Evolutionary conservation across 208 protist genomes (phyloP), one percentile per base, ranked within the genome.

Genomic region (Perkinsela sp.): DNA sequence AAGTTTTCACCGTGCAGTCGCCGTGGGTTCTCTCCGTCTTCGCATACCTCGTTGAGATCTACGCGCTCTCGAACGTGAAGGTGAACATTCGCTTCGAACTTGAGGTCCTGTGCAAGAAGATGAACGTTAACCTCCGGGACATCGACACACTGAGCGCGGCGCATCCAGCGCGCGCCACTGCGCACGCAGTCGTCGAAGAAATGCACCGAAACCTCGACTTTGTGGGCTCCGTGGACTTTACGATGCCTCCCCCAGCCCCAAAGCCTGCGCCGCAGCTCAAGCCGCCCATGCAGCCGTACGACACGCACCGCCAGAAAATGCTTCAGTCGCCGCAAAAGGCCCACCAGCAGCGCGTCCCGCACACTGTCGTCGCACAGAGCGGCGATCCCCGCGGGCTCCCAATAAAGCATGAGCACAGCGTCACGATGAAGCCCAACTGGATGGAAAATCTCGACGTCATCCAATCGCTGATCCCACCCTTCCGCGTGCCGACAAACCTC

Each of bases 21-120:
- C 95, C 96, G 30, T 99, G 95, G 96, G 85, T 95, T 22, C 96
- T 96, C 89, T 88, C 84, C 31, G 82, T 95, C 57, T 69, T 97
- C 32, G 78, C 76, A 67, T 72, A 95, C 29, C 71, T 96, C 32
- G 81, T 85, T 32, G 96, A 98, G 76, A 83, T 99, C 71, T 95
- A 98, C 77, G 76, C 84, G 30, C 74, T 98, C 1, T 82, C 79
- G 15, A 82, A 96, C 70, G 80, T 98, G 6, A 94, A 94, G 68
- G 76, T 97, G 28, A 98, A 95, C 66, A 77, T 98, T 29, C 94
- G 95, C 71, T 98, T 98, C 77, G 95, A 98, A 80, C 79, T 93
- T 29, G 86, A 93, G 72, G 73, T 93, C 67, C 76, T 93, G 31
- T 89, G 84, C 72, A 85, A 88, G 69, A 77, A 77, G 31, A 76